Percentiles rank a stretch among this genome's conserved stretches.
phyloP scores from a whole-genome alignment of 208 protist genomes.

The Leishmania major region DNA sequence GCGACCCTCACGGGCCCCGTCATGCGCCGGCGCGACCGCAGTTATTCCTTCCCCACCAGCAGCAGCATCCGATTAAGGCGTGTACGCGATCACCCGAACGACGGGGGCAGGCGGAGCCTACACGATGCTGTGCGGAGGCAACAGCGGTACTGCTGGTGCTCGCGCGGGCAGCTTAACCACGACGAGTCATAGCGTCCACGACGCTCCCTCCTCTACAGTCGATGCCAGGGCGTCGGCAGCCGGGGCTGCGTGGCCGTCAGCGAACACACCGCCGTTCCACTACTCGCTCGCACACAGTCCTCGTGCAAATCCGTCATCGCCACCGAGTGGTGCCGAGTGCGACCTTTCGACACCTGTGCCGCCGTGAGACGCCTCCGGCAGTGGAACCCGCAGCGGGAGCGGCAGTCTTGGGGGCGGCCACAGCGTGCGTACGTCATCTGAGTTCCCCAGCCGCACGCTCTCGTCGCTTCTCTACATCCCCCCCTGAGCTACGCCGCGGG shows the following conservation, averaged over 20 bases:
- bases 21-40: neutral
- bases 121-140: neutral
- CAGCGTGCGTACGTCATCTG: conserved; percentile 1
- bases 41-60: neutral
- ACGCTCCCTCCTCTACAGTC: neutral
- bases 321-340: neutral
- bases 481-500: conserved; percentile 28
- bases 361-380: neutral
- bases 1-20: neutral
- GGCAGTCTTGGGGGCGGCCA: neutral
- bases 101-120: neutral
- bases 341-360: neutral
- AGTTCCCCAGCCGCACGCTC: conserved; percentile 13
- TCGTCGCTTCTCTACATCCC: conserved; percentile 32
- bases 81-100: neutral
- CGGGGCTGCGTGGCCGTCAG: neutral
- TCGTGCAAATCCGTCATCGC: neutral
- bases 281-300: neutral
- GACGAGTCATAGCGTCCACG: neutral
- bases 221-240: neutral
- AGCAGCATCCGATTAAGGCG: neutral
- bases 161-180: neutral
- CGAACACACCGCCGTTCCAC: neutral
- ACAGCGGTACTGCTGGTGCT: neutral
- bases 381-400: neutral